Evolutionary conservation across 2,329 filamentous ascomycete genomes (phyloP), one percentile per base, ranked within the genome.

Genomic region (Nectriaceae sp.): DNA sequence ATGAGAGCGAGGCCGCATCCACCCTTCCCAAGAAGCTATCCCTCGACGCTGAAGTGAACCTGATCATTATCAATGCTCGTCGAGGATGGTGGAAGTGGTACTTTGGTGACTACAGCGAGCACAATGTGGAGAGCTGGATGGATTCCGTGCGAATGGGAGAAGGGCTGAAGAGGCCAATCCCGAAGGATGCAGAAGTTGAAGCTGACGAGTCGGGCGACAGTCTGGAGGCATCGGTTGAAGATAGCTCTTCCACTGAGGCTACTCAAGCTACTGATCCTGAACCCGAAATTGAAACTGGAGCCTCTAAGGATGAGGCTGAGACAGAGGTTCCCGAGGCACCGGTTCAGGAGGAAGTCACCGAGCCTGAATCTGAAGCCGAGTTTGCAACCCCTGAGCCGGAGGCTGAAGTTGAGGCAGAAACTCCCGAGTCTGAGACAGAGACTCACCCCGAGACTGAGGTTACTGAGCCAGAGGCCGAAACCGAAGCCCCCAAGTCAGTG

Each of bases 81-180:
- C 84, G 91, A 45, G 80, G 82, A 36, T 99, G 94, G 94, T 95
- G 86, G 82, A 87, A 88, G 61, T 82, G 80, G 49, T 94, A 89
- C 67, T 73, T 82, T 40, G 83, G 79, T 3, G 73, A 80, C 37
- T 84, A 84, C 38, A 82, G 80, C 46, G 65, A 77, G 20, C 75
- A 80, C 45, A 80, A 78, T 21, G 74, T 99, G 22, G 90, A 96
- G 72, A 74, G 75, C 53, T 99, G 93, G 90, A 83, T 99, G 50
- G 94, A 99, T 63, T 79, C 83, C n/a, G 90, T 97, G 53, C 85
- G 90, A 31, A 80, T 99, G 77, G 90, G 92, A 44, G 93, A 97
- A 65, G 88, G 90, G 3, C 73, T 80, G 50, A 97, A 93, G 77
- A 79, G 84, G 61, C 89, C 85, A 72, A 68, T 94, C 36, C 88